These are phyloP conservation scores for Craspedostauros australis DNA, from an alignment of 108 stramenopile genomes.

Conservation along the genomic window DNA sequence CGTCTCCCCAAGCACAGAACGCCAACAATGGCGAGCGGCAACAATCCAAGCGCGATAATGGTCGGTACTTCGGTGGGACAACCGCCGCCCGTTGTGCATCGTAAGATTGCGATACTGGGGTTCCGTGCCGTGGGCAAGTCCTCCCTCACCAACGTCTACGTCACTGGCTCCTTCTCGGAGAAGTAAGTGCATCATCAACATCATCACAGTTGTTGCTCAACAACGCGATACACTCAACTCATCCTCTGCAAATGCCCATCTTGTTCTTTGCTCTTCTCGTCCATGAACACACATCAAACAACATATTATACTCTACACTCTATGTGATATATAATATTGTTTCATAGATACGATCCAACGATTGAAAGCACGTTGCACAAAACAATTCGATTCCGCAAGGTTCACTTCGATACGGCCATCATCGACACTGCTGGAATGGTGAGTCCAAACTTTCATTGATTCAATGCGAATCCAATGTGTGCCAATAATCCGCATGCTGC, in stretches of 20 bases:
- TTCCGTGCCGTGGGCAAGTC: slow-evolving; percentile 86
- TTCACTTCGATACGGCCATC: slow-evolving; percentile 88
- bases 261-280: neutral
- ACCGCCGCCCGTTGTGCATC: slow-evolving; percentile 61
- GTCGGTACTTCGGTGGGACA: too few relatives aligned
- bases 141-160: slow-evolving; percentile 72
- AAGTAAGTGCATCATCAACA: slow-evolving; percentile 14
- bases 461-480: too few relatives aligned
- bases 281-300: neutral
- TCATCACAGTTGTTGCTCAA: neutral
- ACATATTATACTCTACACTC: too few relatives aligned
- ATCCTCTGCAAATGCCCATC: neutral
- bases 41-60: too few relatives aligned
- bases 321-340: too few relatives aligned
- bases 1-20: too few relatives aligned
- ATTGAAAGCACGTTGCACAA: slow-evolving; percentile 84
- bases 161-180: slow-evolving; percentile 75
- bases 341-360: slow-evolving; percentile 68
- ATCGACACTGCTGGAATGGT: slow-evolving; percentile 92
- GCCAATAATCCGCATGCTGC: too few relatives aligned
- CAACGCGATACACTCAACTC: neutral
- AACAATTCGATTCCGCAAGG: slow-evolving; percentile 81
- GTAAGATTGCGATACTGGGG: slow-evolving; percentile 85
- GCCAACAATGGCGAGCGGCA: too few relatives aligned
- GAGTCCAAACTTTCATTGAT: too few relatives aligned